Conservation (phyloP, 169 alveolate species). For the Babesia sp. region DNA sequence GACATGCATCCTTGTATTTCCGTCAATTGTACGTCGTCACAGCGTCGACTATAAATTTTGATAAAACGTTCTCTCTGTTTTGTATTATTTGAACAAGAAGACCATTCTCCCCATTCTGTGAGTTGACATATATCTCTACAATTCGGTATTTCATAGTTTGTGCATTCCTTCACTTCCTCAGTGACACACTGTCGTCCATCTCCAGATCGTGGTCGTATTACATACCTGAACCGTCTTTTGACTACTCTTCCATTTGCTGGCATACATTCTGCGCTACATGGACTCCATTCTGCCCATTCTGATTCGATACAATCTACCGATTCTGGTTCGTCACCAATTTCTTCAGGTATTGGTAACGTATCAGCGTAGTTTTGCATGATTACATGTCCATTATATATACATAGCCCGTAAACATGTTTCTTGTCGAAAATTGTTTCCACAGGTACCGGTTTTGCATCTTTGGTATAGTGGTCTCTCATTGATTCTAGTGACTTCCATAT, state of each 20-base stretch:
- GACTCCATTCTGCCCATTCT: conserved; percentile 57
- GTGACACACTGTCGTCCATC: conserved; percentile 52
- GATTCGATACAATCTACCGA: conserved; percentile 31
- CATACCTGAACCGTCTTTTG: conserved; percentile 12
- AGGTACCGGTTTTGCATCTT: neutral
- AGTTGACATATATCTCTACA: conserved; percentile 30
- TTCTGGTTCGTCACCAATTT: neutral
- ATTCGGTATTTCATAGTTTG: conserved; percentile 7
- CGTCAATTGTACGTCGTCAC: conserved; percentile 6
- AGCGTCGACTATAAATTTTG: neutral
- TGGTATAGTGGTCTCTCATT: neutral
- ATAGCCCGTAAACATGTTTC: conserved; percentile 1
- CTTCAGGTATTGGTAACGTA: neutral
- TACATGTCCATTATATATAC: neutral
- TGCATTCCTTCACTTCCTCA: conserved; percentile 29
- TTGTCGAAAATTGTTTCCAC: neutral
- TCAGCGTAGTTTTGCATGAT: neutral
- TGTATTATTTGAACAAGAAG: neutral
- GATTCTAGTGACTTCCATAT: neutral
- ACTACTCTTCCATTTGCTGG: neutral
- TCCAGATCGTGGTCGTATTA: conserved; percentile 11
- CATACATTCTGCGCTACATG: conserved; percentile 26
- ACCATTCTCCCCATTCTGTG: conserved; percentile 51
- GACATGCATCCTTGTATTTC: conserved; percentile 13
- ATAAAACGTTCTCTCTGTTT: conserved; percentile 15